Base-by-base conservation (phyloP, 2,329 filamentous ascomycete species). In the Penicillium janthinellum region DNA sequence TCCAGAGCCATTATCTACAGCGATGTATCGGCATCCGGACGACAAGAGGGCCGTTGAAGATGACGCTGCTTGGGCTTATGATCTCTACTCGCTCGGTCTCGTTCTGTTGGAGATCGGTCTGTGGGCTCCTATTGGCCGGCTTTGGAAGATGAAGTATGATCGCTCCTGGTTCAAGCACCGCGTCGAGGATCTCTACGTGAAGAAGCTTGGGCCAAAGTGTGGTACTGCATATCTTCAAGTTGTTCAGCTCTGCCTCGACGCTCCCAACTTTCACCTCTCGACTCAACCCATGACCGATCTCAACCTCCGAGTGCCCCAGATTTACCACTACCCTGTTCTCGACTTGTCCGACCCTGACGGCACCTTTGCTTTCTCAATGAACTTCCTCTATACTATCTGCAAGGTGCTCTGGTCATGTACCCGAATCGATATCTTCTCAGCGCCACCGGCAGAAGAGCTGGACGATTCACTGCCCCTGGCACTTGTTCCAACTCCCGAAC, bases 71-170 rank as follows among this genome's bases (percentile, higher is more conserved):
- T 81, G 71, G 74, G 75, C 74, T 38, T 81, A 76, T 67, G 86
- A 89, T 67, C 75, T 88, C 17, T 88, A 88, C 70, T 84, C 85
- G 42, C 77, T 89, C 2, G 86, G 85, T 2, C 72, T 89, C 28
- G 79, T 88, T 4, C 73, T 89, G 34, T 76, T 89, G 34, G 86
- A 89, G 66, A 83, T 88, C 61, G 86, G 86, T 4, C 73, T 88
- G 3, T 89, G 86, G 86, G 81, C 82, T 34, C 86, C 86, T 0
- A 77, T 88, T 28, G 82, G 82, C 56, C 83, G 84, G 58, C 71
- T 88, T 20, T 88, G 85, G 83, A 89, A 89, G 68, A 77, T 82
- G 61, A 88, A 88, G 69, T 89, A 89, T 70, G 83, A 82, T 25
- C 80, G 85, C 20, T 75, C 79, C 17, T 85, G 86, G 73, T 88